phyloP scores from a whole-genome alignment of 2,329 filamentous ascomycete species.

The Stagonosporopsis chrysanthemi region DNA sequence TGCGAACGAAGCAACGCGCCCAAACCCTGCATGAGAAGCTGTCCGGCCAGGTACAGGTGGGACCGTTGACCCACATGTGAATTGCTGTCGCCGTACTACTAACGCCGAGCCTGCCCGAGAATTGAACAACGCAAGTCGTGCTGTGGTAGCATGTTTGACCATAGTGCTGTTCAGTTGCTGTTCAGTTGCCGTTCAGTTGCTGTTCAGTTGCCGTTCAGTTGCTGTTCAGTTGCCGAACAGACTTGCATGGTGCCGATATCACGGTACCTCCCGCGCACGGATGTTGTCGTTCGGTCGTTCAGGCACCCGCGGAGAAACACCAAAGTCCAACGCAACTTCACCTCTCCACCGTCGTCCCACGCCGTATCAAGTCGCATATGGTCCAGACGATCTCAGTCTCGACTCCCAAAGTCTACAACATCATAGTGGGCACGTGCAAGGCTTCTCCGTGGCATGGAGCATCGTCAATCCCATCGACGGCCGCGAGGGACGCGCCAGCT shows the following conservation, averaged over 20 bases:
- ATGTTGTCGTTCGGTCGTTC: constrained; percentile 1
- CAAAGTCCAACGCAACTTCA: constrained; percentile 3
- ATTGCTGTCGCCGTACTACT: too few relatives aligned
- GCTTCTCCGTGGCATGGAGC: constrained; percentile 10
- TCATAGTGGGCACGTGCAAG: not conserved
- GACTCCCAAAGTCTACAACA: not conserved
- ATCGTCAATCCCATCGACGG: not conserved
- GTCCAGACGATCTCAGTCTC: not conserved
- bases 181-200: too few relatives aligned
- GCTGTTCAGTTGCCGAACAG: too few relatives aligned
- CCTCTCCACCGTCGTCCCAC: not conserved
- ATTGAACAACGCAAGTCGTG: too few relatives aligned
- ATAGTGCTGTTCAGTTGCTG: too few relatives aligned
- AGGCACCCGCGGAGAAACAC: constrained; percentile 29
- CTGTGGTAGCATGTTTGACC: too few relatives aligned
- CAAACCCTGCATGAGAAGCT: constrained; percentile 53
- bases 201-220: too few relatives aligned
- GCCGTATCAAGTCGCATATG: not conserved
- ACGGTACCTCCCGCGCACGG: not conserved
- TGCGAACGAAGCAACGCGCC: constrained; percentile 55
- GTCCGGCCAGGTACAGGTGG: constrained; percentile 57
- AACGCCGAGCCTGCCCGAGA: too few relatives aligned
- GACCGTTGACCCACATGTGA: constrained; percentile 46
- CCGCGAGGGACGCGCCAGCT: not conserved
- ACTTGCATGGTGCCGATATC: not conserved